Percentiles rank a stretch among this genome's conserved stretches.
Conservation (phyloP, 2,329 filamentous ascomycete species). For the Arthrobotrys musiformis region DNA sequence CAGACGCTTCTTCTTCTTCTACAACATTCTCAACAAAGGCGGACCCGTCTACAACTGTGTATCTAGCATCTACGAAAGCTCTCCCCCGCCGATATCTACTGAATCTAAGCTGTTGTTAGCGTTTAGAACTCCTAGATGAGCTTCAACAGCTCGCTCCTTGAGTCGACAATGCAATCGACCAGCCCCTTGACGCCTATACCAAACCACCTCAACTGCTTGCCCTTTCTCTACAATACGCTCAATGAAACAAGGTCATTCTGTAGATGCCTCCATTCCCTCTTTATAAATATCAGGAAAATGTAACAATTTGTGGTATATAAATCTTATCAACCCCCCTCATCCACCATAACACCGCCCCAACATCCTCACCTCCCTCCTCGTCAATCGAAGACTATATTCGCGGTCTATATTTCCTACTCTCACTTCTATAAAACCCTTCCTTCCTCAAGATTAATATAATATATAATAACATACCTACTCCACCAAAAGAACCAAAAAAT, state of each 20-base stretch:
- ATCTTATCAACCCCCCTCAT: background rate
- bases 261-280: background rate
- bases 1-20: constrained; percentile 7
- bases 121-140: background rate
- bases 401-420: no score
- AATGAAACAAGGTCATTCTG: background rate
- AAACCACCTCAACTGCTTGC: background rate
- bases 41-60: background rate
- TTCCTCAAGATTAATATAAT: background rate
- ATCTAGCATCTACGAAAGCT: background rate
- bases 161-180: background rate
- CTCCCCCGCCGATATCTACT: background rate
- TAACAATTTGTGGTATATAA: background rate
- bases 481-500: background rate
- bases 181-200: background rate
- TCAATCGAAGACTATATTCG: background rate
- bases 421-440: background rate
- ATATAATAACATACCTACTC: background rate
- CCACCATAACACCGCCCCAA: background rate
- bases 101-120: background rate
- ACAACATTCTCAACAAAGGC: constrained; percentile 11
- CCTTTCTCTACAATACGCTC: background rate
- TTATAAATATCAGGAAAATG: background rate
- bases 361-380: background rate
- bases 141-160: background rate